Evolutionary conservation across 805 yeast genomes (phyloP).

Genomic region (Pichia heedii): DNA sequence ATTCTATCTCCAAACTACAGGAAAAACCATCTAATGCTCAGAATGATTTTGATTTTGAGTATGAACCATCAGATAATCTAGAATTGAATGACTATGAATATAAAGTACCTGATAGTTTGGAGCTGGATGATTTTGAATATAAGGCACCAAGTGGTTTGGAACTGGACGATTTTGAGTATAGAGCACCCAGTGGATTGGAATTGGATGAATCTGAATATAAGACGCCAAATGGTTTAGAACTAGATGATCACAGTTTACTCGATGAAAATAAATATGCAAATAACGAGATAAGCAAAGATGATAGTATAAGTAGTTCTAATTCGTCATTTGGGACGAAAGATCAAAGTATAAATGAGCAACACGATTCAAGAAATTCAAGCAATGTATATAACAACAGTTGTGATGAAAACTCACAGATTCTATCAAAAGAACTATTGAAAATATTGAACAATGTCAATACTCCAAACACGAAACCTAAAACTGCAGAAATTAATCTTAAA

Average conservation of each 20-base stretch:
- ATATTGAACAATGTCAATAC: constrained; percentile 2
- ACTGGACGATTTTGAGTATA: not conserved
- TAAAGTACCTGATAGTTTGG: not conserved
- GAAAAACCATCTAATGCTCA: too few species aligned
- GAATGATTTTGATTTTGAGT: not conserved
- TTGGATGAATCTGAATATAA: not conserved
- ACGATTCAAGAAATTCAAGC: not conserved
- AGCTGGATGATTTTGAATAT: constrained; percentile 7
- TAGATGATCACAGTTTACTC: too few species aligned
- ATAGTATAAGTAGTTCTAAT: too few species aligned
- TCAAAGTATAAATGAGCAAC: too few species aligned
- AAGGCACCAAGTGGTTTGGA: constrained; percentile 3
- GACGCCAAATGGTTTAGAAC: too few species aligned
- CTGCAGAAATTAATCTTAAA: not conserved
- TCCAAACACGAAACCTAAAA: not conserved
- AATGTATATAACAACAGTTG: too few species aligned
- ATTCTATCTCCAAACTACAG: too few species aligned
- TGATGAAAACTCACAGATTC: not conserved
- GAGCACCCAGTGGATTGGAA: not conserved
- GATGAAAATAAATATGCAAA: too few species aligned
- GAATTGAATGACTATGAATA: constrained; percentile 5
- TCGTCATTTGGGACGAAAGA: too few species aligned
- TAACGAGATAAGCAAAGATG: too few species aligned
- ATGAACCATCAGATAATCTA: not conserved
- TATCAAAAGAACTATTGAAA: constrained; percentile 1